phyloP scores from a whole-genome alignment of 768 basidiomycete genomes.

The Rubroboletus pulcherrimus region DNA sequence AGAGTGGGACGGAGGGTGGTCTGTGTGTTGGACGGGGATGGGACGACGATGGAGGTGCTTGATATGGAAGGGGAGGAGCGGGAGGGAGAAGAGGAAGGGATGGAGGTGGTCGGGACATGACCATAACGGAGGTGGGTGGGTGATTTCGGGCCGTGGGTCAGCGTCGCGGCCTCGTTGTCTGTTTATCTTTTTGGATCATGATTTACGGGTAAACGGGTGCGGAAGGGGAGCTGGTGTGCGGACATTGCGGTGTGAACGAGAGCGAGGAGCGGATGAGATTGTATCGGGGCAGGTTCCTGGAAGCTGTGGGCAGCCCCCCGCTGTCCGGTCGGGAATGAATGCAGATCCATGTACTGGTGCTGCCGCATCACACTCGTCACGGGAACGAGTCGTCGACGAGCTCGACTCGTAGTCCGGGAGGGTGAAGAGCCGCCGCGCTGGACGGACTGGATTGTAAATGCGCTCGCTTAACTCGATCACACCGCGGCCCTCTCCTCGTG shows the following conservation, averaged over 20 bases:
- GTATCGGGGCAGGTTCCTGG: conserved; percentile 28
- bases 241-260: conserved; percentile 44
- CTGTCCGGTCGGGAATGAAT: conserved; percentile 31
- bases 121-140: conserved; percentile 13
- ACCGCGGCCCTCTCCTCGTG: conserved; percentile 58
- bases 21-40: conserved; percentile 65
- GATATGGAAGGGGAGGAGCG: conserved; percentile 68
- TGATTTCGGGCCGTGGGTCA: conserved; percentile 18
- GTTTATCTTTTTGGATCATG: conserved; percentile 15
- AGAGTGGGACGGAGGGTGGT: conserved; percentile 69
- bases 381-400: neutral
- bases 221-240: conserved; percentile 34
- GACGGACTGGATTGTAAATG: conserved; percentile 36
- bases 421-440: conserved; percentile 21
- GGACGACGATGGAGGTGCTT: conserved; percentile 63
- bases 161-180: conserved; percentile 28
- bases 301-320: conserved; percentile 21
- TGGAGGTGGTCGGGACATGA: conserved; percentile 25
- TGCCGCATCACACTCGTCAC: conserved; percentile 9
- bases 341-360: conserved; percentile 26
- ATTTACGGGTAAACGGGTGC: conserved; percentile 16
- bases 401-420: neutral
- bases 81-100: conserved; percentile 39
- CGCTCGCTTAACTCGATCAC: conserved; percentile 37
- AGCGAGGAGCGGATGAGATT: conserved; percentile 25